phyloP scores from a whole-genome alignment of 441 rosid species.

The Hura crepitans region DNA sequence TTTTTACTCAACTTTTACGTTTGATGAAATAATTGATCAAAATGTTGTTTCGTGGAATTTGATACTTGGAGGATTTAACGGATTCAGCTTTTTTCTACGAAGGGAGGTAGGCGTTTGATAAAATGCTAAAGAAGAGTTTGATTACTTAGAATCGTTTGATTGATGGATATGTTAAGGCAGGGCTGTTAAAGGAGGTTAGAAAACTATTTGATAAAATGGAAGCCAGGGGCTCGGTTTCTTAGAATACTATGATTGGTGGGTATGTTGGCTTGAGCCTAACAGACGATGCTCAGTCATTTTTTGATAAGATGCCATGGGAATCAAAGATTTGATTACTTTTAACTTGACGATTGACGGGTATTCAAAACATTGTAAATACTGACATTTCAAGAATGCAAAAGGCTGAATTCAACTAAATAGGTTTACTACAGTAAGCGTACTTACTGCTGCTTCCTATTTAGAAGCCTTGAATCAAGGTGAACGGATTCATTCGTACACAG shows the following conservation, averaged over 20 bases:
- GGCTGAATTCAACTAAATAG: neutral
- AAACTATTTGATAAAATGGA: constrained; percentile 20
- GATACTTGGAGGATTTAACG: constrained; percentile 5
- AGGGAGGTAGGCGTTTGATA: constrained; percentile 16
- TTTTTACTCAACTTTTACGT: constrained; percentile 14
- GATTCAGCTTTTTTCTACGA: constrained; percentile 17
- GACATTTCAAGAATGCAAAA: constrained; percentile 14
- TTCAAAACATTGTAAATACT: constrained; percentile 16
- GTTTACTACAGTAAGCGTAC: constrained; percentile 61
- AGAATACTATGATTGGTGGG: constrained; percentile 18
- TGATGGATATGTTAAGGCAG: constrained; percentile 16
- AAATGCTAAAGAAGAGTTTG: constrained; percentile 19
- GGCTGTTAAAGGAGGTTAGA: constrained; percentile 15
- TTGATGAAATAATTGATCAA: constrained; percentile 14
- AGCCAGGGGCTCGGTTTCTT: constrained; percentile 18
- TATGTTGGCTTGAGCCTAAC: constrained; percentile 12
- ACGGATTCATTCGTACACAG: constrained; percentile 48
- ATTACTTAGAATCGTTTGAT: constrained; percentile 27
- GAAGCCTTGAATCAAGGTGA: constrained; percentile 46
- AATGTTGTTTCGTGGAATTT: constrained; percentile 24
- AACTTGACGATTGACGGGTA: constrained; percentile 25
- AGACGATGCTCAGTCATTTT: constrained; percentile 10
- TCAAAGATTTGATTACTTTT: constrained; percentile 19
- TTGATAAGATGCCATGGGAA: constrained; percentile 10
- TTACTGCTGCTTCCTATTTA: constrained; percentile 60